Base-by-base conservation (phyloP, 371 early-diverging fungal species). In the Syncephalastrum sp. region DNA sequence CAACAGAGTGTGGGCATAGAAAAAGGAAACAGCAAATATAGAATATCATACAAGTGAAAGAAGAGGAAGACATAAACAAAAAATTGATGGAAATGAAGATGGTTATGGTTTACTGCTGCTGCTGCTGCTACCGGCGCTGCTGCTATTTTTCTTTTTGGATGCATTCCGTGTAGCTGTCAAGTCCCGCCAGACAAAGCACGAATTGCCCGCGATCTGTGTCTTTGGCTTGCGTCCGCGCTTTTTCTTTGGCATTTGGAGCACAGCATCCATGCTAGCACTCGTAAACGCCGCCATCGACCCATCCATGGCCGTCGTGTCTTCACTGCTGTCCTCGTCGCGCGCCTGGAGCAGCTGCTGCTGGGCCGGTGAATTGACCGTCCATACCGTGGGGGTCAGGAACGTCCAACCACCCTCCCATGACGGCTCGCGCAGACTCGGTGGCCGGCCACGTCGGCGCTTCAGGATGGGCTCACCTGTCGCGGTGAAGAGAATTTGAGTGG, bases 221-320 rank as follows among this genome's bases (percentile, higher is more conserved):
- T 79, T 79, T 17, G 79, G 72, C 46, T 79, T 79, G 16, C 79
- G 51, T 4, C 79, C 79, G 44, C 79, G 60, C 48, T 75, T 79
- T 50, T 74, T 73, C 25, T 65, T 70, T 5, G 78, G 75, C 66
- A 70, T 70, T 23, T 61, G 68, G 24, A 74, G 47, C 0, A 72
- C 65, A 43, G 63, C 64, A 42, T 77, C 72, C 68, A 74, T 68
- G 43, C 54, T 64, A 4, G 70, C 65, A 50, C 70, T 74, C 12
- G 78, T 74, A 15, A 74, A 74, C 2, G 74, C 74, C 14, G 74
- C 68, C 67, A 72, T 68, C 8, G 64, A 55, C 25, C 67, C 70
- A 29, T 61, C 64, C 59, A 65, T 69, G 1, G 44, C 47, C n/a
- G 48, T 53, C 21, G 53, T 60, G 8, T 53, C 15, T 3, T 41